Evolutionary conservation across 768 basidiomycete genomes (phyloP).

Genomic region (Neoboletus magnificus): DNA sequence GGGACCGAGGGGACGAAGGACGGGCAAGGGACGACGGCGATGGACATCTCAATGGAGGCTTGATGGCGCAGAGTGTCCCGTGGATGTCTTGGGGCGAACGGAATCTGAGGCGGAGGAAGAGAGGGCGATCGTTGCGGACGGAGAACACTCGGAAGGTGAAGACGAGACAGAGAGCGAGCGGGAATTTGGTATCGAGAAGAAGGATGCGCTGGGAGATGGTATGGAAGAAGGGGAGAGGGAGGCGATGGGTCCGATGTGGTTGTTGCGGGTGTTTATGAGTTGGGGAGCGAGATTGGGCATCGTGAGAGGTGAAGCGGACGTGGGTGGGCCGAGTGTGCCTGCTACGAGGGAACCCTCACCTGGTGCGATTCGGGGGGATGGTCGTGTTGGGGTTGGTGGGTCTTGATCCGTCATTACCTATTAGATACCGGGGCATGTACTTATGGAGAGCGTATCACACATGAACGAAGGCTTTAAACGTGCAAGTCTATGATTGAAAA

Average conservation of each 20-base stretch:
- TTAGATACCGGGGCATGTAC: neutral
- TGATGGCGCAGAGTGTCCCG: constrained; percentile 57
- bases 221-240: constrained; percentile 45
- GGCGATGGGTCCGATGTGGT: constrained; percentile 73
- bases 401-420: constrained; percentile 17
- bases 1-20: constrained; percentile 28
- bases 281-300: constrained; percentile 69
- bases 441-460: constrained; percentile 15
- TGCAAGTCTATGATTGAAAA: constrained; percentile 13
- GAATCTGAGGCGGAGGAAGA: constrained; percentile 80
- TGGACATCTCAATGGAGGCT: constrained; percentile 56
- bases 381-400: constrained; percentile 1
- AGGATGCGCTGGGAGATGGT: constrained; percentile 10
- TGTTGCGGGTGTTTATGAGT: constrained; percentile 71
- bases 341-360: constrained; percentile 19
- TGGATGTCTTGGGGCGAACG: constrained; percentile 67
- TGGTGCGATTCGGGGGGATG: constrained; percentile 1
- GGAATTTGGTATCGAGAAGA: constrained; percentile 22
- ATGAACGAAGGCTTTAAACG: neutral
- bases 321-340: constrained; percentile 14
- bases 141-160: constrained; percentile 29
- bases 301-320: constrained; percentile 20
- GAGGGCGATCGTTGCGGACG: constrained; percentile 30
- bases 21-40: constrained; percentile 42
- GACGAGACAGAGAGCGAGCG: constrained; percentile 31